These are phyloP conservation scores for Periconia digitata DNA, from an alignment of 2,329 filamentous ascomycete species.

Conservation along the genomic window DNA sequence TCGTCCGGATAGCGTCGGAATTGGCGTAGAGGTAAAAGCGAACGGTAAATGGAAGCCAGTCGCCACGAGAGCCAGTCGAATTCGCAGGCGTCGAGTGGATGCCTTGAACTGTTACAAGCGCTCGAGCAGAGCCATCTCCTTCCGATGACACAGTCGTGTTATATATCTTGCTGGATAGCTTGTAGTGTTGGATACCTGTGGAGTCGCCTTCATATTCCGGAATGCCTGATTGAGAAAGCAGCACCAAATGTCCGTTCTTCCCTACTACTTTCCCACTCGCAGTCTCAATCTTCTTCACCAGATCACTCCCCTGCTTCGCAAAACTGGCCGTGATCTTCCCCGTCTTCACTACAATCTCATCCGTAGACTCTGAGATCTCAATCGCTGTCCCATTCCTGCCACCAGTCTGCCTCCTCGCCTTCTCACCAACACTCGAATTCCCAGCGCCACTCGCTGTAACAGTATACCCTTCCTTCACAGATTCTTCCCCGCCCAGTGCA, in stretches of 20 bases:
- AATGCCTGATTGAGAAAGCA: slow-evolving; percentile 55
- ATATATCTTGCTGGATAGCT: slow-evolving; percentile 55
- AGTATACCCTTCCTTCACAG: slow-evolving; percentile 47
- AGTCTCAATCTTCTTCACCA: slow-evolving; percentile 34
- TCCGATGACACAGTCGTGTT: slow-evolving; percentile 53
- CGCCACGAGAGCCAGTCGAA: slow-evolving; percentile 36
- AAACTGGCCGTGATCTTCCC: slow-evolving; percentile 39
- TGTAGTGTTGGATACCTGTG: slow-evolving; percentile 44
- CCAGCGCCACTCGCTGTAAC: slow-evolving; percentile 38
- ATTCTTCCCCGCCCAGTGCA: slow-evolving; percentile 51
- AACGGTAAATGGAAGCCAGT: slow-evolving; percentile 58
- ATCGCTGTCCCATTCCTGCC: slow-evolving; percentile 23
- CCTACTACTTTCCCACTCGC: slow-evolving; percentile 45
- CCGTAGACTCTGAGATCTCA: slow-evolving; percentile 23
- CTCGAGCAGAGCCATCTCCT: slow-evolving; percentile 45
- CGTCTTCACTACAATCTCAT: slow-evolving; percentile 30
- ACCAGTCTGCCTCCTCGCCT: slow-evolving; percentile 12
- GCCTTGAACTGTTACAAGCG: slow-evolving; percentile 52
- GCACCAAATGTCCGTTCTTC: slow-evolving; percentile 48
- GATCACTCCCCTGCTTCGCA: slow-evolving; percentile 30
- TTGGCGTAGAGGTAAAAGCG: slow-evolving; percentile 63
- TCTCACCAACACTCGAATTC: slow-evolving; percentile 13
- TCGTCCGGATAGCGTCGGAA: slow-evolving; percentile 57
- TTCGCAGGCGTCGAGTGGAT: slow-evolving; percentile 33
- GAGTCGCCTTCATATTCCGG: slow-evolving; percentile 39